Evolutionary conservation across 305 asterid genomes (phyloP).

Genomic region (Lippia alba): DNA sequence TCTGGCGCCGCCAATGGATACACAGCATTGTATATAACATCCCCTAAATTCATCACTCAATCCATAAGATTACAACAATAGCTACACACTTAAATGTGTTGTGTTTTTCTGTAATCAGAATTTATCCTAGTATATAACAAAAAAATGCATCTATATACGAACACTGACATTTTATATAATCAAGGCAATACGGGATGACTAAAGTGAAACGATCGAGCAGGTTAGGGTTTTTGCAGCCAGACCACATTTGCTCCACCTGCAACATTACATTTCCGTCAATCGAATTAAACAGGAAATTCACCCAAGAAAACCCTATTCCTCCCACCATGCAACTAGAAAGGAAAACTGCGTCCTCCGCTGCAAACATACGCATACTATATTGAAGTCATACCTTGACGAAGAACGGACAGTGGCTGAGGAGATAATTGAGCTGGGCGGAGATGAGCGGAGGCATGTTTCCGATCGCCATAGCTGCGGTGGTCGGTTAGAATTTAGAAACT

Average conservation of each 20-base stretch:
- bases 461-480: slow-evolving; percentile 60
- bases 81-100: not conserved
- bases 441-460: slow-evolving; percentile 82
- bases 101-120: not conserved
- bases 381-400: slow-evolving; percentile 62
- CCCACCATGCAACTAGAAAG: not conserved
- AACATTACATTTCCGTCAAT: slow-evolving; percentile 24
- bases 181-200: slow-evolving; percentile 87
- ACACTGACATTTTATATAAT: slow-evolving; percentile 65
- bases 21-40: slow-evolving; percentile 71
- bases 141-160: slow-evolving; percentile 2
- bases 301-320: not conserved
- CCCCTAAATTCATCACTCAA: slow-evolving; percentile 63
- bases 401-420: slow-evolving; percentile 67
- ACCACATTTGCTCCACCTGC: slow-evolving; percentile 90
- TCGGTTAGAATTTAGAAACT: not conserved
- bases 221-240: slow-evolving; percentile 80
- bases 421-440: slow-evolving; percentile 79
- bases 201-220: slow-evolving; percentile 83
- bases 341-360: not conserved
- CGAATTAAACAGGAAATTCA: not conserved
- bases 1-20: slow-evolving; percentile 89
- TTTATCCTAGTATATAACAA: not conserved
- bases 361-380: not conserved
- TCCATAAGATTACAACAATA: slow-evolving; percentile 6